Base-by-base conservation (phyloP, 2,329 filamentous ascomycete species). In the Colletotrichum gloeosporioides region DNA sequence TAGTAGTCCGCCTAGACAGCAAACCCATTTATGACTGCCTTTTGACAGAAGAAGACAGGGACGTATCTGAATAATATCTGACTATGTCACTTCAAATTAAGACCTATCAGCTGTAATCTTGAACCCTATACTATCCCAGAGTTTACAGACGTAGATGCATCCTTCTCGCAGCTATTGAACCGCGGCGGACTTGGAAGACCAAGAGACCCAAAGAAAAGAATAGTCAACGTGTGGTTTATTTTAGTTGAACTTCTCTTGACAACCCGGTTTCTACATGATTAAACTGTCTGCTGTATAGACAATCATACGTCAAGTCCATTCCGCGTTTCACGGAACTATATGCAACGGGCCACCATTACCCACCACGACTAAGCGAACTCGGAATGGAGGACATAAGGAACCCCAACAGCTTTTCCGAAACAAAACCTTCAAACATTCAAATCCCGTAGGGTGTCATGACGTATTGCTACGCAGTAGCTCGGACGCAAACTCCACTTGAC, bases 201-300 rank as follows among this genome's bases (percentile, higher is more conserved):
- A 5, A 9, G 8, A 3, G 36, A 39, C 16, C 16, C 7, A 18
- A 18, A 39, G 4, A 39, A 39, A 32, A 9, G 8, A 18, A 18
- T 0, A 18, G 2, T 18, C 36, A 39, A 18, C 16, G 18, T 44
- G 8, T 4, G 18, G 39, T 0, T 44, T n/a, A 0, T n/a, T n/a
- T 6, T n/a, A 44, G 18, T 1, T 44, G 18, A 44, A 44, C 0
- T 1, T 44, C 2, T 44, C 8, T n/a, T 0, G 0, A 10, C 8
- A 10, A 3, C 0, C 18, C 4, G 4, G 16, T 44, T 49, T 3
- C 44, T 0, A n/a, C 5, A 49, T 49, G n/a, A 10, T n/a, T 0
- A 0, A 10, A 9, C 39, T n/a, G 8, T 44, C 2, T 3, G 1
- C 2, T 44, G 4, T 0, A 44, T 18, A 0, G 1, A 44, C 18